Base-by-base conservation (phyloP, 2,329 filamentous ascomycete genomes). In the Emergomyces orientalis region DNA sequence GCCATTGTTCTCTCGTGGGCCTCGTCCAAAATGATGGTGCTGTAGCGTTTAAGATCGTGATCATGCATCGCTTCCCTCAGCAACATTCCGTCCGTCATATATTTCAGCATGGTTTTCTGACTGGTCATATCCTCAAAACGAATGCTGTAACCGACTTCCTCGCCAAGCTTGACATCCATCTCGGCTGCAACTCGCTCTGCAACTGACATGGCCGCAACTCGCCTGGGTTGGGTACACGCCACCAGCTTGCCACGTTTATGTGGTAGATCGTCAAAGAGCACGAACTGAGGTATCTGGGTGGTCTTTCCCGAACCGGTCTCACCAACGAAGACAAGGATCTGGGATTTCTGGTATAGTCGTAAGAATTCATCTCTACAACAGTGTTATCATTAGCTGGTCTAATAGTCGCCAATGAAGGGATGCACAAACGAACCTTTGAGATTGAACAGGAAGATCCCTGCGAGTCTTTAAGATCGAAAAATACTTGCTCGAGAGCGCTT, bases 21-120 rank as follows among this genome's bases (percentile, higher is more conserved):
- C 77, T 99, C 94, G 76, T 99, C 94, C 65, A 99, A 88, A 77
- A 99, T 97, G 74, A 99, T 97, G 71, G 90, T 95, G 81, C 91
- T 94, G 79, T 99, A 99, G 62, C 92, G 89, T 59, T 84, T 88
- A 78, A 99, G 85, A 69, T 95, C 85, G 72, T 92, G 90, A 75
- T 99, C 94, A 77, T 97, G 88, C 87, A 99, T 96, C 63, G 94
- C 92, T 78, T 99, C 94, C 72, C 94, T 83, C 72, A 97, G 82
- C 71, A 99, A 86, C 88, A 99, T 97, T 85, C 95, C 95, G 73
- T 99, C 94, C 54, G 95, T 99, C 94, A 99, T 99, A 81, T 99
- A 99, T 81, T 99, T 99, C 74, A 99, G 85, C 65, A 95, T 85
- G 1, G 94, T 99, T 76, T 90, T 91, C 63, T 86, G 85, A 59